phyloP scores from a whole-genome alignment of 208 protist genomes.

The Kentomonas sorsogonicus region DNA sequence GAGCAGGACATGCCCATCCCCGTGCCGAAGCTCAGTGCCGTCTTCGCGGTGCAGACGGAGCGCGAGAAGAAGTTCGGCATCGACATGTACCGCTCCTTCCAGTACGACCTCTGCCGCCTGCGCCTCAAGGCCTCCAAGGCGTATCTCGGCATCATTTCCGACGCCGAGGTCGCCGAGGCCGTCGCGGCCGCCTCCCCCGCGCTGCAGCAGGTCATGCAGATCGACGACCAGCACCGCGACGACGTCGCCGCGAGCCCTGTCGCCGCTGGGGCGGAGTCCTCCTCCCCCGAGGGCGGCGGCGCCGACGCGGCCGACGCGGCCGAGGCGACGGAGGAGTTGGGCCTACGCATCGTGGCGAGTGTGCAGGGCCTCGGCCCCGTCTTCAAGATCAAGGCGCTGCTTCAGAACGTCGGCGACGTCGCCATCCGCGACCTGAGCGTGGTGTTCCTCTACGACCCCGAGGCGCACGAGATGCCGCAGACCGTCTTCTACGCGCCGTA shows the following conservation, averaged over 20 bases:
- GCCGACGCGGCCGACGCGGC: too few species aligned
- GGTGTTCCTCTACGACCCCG: constrained; percentile 42
- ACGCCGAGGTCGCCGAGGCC: constrained; percentile 12
- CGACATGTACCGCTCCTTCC: constrained; percentile 91
- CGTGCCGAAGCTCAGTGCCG: constrained; percentile 86
- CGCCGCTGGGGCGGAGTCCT: too few species aligned
- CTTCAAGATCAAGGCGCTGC: constrained; percentile 78
- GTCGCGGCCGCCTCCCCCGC: constrained; percentile 3
- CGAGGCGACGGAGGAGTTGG: constrained; percentile 11
- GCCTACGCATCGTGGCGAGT: constrained; percentile 33
- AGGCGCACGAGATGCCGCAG: constrained; percentile 54
- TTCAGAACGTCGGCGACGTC: constrained; percentile 72
- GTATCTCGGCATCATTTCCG: constrained; percentile 76
- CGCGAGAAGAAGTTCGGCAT: constrained; percentile 78
- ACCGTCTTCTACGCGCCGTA: constrained; percentile 48
- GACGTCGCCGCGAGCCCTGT: not conserved
- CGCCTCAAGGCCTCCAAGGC: constrained; percentile 79
- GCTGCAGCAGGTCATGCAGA: not conserved
- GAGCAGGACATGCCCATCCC: constrained; percentile 92
- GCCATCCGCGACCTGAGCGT: constrained; percentile 56
- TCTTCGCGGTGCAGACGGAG: constrained; percentile 93
- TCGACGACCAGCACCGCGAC: not conserved
- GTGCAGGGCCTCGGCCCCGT: constrained; percentile 91
- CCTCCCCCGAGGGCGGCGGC: too few species aligned
- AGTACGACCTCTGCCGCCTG: constrained; percentile 89